A percentile compares a stretch with the other conserved stretches of the same genome.
Evolutionary conservation across 75 land plant genomes (phyloP).

Genomic region (Gnetum montanum): DNA sequence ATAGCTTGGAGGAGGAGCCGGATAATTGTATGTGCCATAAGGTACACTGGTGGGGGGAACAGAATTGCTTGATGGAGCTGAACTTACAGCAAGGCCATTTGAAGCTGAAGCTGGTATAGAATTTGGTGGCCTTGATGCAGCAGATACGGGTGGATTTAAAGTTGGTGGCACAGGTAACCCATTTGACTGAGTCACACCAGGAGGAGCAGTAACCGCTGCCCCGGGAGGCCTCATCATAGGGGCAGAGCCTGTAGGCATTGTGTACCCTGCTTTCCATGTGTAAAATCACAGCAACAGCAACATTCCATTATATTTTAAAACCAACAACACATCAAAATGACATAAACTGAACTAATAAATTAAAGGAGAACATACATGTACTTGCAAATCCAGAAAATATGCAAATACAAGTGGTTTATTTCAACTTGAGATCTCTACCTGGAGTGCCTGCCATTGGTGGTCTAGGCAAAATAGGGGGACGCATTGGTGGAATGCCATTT

Average conservation of each 20-base stretch:
- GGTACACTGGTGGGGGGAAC: background rate
- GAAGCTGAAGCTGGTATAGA: background rate
- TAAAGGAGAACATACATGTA: too few relatives aligned
- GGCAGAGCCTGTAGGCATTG: background rate
- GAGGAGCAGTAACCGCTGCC: conserved; percentile 1
- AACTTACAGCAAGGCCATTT: conserved; percentile 6
- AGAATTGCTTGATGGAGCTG: too few relatives aligned
- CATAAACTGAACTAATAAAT: too few relatives aligned
- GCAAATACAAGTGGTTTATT: too few relatives aligned
- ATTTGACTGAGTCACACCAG: conserved; percentile 9
- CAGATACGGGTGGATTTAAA: conserved; percentile 6
- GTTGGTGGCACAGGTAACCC: conserved; percentile 10
- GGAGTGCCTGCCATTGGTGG: conserved; percentile 65
- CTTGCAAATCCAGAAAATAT: too few relatives aligned
- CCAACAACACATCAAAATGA: too few relatives aligned
- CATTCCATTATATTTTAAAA: too few relatives aligned
- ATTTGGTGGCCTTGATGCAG: conserved; percentile 2
- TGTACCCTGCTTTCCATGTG: conserved; percentile 5
- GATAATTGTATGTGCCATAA: conserved; percentile 7
- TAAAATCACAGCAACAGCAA: too few relatives aligned
- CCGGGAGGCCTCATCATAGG: conserved; percentile 7
- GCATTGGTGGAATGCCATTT: conserved; percentile 24
- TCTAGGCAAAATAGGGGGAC: conserved; percentile 75
- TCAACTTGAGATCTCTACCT: too few relatives aligned
- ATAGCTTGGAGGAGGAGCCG: background rate